Evolutionary conservation across 2,329 filamentous ascomycete species (phyloP), one percentile per base, ranked within the genome.

Genomic region (Ploettnerulaceae sp.): DNA sequence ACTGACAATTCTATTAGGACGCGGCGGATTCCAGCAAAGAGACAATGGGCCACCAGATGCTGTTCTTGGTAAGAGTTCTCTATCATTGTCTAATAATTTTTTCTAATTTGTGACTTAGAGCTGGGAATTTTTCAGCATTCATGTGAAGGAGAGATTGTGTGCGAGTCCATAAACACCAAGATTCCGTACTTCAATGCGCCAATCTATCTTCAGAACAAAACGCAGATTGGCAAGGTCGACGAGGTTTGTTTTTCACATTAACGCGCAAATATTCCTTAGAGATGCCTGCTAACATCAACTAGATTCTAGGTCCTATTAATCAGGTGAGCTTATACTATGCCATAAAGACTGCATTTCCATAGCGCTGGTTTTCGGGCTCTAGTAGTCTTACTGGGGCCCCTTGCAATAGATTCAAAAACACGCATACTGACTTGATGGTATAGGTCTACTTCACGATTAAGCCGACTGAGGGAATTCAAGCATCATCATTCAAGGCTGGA

Each of bases 151-250:
- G 93, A 98, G 71, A 93, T 98, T 78, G 85, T 98, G 60, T 96
- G 91, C 85, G 84, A 89, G 70, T 94, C 87, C 59, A 84, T 86
- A 70, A 97, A 96, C 76, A 75, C 85, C 61, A 97, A 97, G 73
- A 85, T 98, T 56, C 93, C 93, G 53, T 95, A 95, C 75, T 98
- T 98, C 84, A 97, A 96, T 75, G 93, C 93, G 52, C 89, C 89
- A 59, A 95, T 98, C 69, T 98, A 93, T 74, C 84, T 97, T 63
- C 91, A 97, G 78, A 98, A 97, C 77, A 98, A 97, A 78, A 86
- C 54, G 35, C 76, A 86, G 53, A 81, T 98, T 67, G 93, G 93
- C 69, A 97, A 97, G 73, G 86, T 98, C 66, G 93, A 98, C 72
- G 93, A 98, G 73, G 31, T 14, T 15, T 15, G 31, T 18, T 3